Evolutionary conservation across 345 rosid genomes (phyloP).

Genomic region (Excoecaria agallocha): DNA sequence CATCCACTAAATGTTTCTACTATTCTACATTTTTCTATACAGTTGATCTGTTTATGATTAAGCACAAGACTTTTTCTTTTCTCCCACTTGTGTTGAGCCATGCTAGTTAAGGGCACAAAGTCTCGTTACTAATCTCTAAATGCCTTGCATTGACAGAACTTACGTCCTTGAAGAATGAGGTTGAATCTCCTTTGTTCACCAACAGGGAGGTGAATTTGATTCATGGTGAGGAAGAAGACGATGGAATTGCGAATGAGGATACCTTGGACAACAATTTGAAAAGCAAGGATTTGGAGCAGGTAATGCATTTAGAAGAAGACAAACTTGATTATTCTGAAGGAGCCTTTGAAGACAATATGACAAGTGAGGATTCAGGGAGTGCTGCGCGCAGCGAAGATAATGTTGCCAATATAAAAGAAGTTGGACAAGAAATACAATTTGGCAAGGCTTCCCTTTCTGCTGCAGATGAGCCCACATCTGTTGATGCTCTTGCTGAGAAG

Average conservation of each 20-base stretch:
- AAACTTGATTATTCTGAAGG: not conserved
- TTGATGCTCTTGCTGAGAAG: not conserved
- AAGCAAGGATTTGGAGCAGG: not conserved
- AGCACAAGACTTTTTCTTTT: not conserved
- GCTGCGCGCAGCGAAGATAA: conserved; percentile 5
- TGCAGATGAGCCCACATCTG: conserved; percentile 11
- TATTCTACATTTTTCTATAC: too few species aligned
- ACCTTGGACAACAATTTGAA: not conserved
- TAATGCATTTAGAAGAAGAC: not conserved
- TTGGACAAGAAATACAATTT: conserved; percentile 1
- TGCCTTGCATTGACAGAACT: not conserved
- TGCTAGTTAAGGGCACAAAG: not conserved
- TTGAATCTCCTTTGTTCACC: conserved; percentile 10
- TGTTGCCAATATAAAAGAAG: not conserved
- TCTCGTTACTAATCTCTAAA: not conserved
- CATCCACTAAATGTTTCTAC: too few species aligned
- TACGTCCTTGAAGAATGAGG: not conserved
- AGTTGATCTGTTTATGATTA: too few species aligned
- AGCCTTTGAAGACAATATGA: not conserved
- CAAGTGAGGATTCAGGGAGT: not conserved
- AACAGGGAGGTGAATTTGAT: conserved; percentile 17
- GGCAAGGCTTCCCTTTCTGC: not conserved
- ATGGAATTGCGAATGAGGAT: not conserved
- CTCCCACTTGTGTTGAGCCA: not conserved
- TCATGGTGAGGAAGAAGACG: conserved; percentile 11